phyloP scores from a whole-genome alignment of 306 rosid genomes.

The Sesbania bispinosa region DNA sequence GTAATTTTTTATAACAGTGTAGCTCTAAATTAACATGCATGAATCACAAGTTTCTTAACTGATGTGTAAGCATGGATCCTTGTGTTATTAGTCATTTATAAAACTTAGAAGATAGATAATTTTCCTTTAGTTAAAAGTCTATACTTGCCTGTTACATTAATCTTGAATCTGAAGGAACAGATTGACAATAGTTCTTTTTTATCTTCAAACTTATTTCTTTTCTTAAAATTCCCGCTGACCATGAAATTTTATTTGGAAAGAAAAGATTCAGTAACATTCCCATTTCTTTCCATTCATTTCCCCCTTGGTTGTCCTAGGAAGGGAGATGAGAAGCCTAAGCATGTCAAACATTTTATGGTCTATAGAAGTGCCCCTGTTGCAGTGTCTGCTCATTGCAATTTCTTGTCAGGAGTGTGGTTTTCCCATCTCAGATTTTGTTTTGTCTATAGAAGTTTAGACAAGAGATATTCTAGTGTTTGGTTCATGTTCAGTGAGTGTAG shows the following conservation, averaged over 20 bases:
- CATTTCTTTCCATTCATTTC: too few species aligned
- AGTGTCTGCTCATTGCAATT: not conserved
- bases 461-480: not conserved
- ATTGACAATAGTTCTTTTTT: too few species aligned
- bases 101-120: not conserved
- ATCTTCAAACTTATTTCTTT: not conserved
- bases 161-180: too few species aligned
- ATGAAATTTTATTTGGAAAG: not conserved
- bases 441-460: not conserved
- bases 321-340: not conserved
- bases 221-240: not conserved
- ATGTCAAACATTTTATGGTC: conserved; percentile 4
- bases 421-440: not conserved
- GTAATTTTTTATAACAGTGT: too few species aligned
- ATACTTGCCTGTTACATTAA: too few species aligned
- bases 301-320: too few species aligned
- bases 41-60: not conserved
- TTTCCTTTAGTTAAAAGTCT: too few species aligned
- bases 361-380: not conserved
- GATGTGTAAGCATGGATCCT: not conserved
- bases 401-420: not conserved
- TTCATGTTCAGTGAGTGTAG: not conserved
- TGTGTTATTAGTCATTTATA: not conserved
- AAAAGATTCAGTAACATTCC: too few species aligned
- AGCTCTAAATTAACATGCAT: not conserved